phyloP scores from a whole-genome alignment of 805 yeast genomes.

The Ogataea kodamae region DNA sequence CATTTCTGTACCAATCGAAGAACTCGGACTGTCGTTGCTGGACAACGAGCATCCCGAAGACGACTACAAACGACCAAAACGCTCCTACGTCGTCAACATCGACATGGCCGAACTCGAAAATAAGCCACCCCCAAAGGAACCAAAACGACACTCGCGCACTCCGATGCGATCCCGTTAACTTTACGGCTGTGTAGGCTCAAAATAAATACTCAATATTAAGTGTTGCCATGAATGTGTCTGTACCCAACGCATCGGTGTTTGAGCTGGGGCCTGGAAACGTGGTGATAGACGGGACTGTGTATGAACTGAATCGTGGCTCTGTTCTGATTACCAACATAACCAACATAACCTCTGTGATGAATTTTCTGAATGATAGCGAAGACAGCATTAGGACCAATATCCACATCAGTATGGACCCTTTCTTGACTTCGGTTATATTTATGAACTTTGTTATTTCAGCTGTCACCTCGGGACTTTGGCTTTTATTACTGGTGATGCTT shows the following conservation, averaged over 20 bases:
- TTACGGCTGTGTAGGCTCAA: conserved; percentile 1
- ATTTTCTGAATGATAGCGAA: conserved; percentile 1
- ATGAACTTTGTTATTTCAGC: conserved; percentile 53
- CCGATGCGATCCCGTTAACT: conserved; percentile 4
- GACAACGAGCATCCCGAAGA: conserved; percentile 13
- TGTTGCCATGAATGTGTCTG: no score
- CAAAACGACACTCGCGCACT: conserved; percentile 8
- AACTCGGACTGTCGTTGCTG: conserved; percentile 23
- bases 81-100: conserved; percentile 40
- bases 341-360: neutral
- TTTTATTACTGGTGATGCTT: conserved; percentile 55
- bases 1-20: conserved; percentile 38
- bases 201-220: neutral
- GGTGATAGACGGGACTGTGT: neutral
- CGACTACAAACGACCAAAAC: conserved; percentile 28
- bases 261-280: conserved; percentile 11
- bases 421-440: conserved; percentile 37
- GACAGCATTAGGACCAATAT: conserved; percentile 36
- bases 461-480: conserved; percentile 64
- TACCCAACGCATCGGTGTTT: conserved; percentile 7
- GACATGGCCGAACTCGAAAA: conserved; percentile 42
- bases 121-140: conserved; percentile 14
- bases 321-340: conserved; percentile 4
- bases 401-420: conserved; percentile 31
- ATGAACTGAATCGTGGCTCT: neutral